Evolutionary conservation across 2,329 filamentous ascomycete genomes (phyloP).

Genomic region (Neoscytalidium dimidiatum): DNA sequence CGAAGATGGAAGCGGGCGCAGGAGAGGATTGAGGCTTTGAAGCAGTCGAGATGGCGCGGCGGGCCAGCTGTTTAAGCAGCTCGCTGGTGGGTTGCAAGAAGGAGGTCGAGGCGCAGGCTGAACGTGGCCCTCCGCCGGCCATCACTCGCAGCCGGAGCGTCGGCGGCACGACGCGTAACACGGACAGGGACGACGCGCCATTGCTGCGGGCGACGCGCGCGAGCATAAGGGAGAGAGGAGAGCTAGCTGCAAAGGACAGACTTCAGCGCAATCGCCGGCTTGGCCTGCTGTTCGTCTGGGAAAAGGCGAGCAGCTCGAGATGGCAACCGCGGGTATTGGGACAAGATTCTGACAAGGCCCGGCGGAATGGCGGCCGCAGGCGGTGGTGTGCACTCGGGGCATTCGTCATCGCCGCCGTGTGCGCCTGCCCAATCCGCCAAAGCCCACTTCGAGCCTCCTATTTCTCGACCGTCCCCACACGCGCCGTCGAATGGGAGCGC

Average conservation of each 20-base stretch:
- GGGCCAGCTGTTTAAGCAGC: background rate
- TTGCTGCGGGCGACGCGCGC: constrained; percentile 14
- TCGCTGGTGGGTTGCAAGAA: background rate
- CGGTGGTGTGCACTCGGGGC: background rate
- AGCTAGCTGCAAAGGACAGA: background rate
- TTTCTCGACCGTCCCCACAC: background rate
- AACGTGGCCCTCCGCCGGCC: constrained; percentile 18
- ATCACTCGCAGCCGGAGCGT: constrained; percentile 17
- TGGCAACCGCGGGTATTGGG: background rate
- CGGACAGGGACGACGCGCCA: constrained; percentile 17
- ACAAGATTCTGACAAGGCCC: background rate
- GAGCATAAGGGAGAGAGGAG: constrained; percentile 18
- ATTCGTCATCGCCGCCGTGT: constrained; percentile 8
- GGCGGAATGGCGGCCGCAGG: background rate
- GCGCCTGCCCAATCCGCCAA: background rate
- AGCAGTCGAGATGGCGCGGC: constrained; percentile 5
- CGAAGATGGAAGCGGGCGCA: background rate
- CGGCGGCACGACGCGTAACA: constrained; percentile 20
- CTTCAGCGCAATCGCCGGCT: background rate
- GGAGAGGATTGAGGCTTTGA: background rate
- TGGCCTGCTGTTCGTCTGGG: constrained; percentile 1
- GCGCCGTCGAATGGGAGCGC: constrained; percentile 1
- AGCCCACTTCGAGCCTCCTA: background rate
- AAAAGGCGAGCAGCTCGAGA: no score
- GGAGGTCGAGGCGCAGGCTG: constrained; percentile 13